Base-by-base conservation (phyloP, 139 green algal genomes). In the Picochlorum sp. region DNA sequence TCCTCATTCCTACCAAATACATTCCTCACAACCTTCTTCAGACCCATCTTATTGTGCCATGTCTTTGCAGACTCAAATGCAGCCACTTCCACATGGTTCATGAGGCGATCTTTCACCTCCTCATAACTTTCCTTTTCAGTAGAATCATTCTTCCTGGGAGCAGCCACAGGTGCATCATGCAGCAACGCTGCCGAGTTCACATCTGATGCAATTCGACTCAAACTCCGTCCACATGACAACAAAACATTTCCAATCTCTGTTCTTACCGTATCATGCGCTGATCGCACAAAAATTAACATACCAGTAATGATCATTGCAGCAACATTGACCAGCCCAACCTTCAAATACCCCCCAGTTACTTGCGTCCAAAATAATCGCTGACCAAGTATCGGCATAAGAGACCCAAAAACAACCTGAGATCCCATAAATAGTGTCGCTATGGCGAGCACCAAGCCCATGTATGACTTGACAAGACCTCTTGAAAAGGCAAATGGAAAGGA, bases 371-470 rank as follows among this genome's bases (percentile, higher is more conserved):
- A 72, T 7, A 67, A 41, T 4, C 37, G 4, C 6, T 23, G 16
- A 6, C 57, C 66, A 13, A 72, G 14, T 6, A 44, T 21, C 3
- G 66, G 66, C 57, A 66, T 31, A 0, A 72, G 21, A n/a, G 21
- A 59, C 38, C 26, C 66, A 62, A 72, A 72, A 0, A 72, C 41
- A 14, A 67, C 18, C 51, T 64, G 56, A 23, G 44, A 61, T 11
- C 26, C 41, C n/a, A 72, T 49, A 18, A 72, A 72, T 3, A 72
- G 49, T 1, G 38, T 60, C 34, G 41, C 37, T 15, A 72, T 72
- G 11, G 38, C 57, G 8, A 67, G 41, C 26, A 72, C 28, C 21
- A 66, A 8, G 18, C 64, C 64, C 13, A 56, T 45, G 4, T 18
- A 28, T 4, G 62, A 47, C 13, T 72, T 57, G 11, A 23, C 30